Percentiles rank a stretch among this genome's conserved stretches.
phyloP scores from a whole-genome alignment of 805 yeast genomes.

The Lipomyces yamadae region DNA sequence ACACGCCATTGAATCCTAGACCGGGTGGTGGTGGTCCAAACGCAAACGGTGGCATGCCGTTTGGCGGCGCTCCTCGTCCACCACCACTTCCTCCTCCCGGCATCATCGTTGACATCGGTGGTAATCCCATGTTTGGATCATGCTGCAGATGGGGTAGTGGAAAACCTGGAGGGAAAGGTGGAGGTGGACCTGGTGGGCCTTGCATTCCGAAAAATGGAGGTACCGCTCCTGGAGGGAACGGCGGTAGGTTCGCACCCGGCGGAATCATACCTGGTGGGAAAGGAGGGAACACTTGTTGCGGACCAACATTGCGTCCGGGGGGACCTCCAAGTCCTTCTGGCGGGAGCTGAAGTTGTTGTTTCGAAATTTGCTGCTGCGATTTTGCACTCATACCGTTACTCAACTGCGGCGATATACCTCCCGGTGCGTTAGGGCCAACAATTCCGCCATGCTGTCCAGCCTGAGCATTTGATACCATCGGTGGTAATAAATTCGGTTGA shows the following conservation, averaged over 20 bases:
- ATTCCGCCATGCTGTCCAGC: neutral
- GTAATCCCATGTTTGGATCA: neutral
- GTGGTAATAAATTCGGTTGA: neutral
- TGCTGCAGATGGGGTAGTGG: constrained; percentile 13
- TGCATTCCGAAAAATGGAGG: constrained; percentile 27
- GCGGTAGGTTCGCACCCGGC: constrained; percentile 14
- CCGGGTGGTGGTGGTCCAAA: constrained; percentile 13
- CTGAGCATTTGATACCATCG: neutral
- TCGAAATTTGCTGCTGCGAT: constrained; percentile 1
- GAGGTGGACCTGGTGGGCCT: constrained; percentile 28
- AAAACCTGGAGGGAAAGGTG: constrained; percentile 27
- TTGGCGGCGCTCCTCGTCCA: constrained; percentile 6
- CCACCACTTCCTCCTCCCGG: constrained; percentile 1
- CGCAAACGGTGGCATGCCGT: constrained; percentile 12
- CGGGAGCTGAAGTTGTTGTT: neutral
- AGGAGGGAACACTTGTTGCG: constrained; percentile 2
- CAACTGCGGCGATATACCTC: constrained; percentile 5
- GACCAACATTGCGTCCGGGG: constrained; percentile 3
- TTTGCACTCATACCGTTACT: neutral
- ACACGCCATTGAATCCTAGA: constrained; percentile 5
- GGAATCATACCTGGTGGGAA: constrained; percentile 11
- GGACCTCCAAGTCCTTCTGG: constrained; percentile 5
- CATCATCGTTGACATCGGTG: neutral
- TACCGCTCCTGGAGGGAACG: constrained; percentile 20
- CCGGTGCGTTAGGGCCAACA: neutral